A percentile compares a stretch with the other conserved stretches of the same genome.
These are phyloP conservation scores for Vigna hirtella DNA, from an alignment of 306 rosid species.

Conservation along the genomic window DNA sequence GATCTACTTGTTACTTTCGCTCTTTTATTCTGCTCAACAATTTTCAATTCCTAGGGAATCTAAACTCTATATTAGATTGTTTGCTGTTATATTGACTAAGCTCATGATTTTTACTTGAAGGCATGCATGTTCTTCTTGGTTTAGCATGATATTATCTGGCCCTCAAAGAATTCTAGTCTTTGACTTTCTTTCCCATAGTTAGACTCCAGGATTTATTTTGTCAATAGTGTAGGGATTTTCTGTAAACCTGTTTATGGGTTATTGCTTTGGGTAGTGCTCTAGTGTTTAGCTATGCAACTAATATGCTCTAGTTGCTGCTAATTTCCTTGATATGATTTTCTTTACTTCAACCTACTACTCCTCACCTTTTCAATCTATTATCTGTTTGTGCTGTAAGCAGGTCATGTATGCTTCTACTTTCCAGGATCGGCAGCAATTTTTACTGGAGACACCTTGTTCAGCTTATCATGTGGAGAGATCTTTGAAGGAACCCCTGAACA, in stretches of 20 bases:
- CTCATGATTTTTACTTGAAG: conserved; percentile 18
- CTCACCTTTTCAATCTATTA: conserved; percentile 18
- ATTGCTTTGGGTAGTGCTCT: conserved; percentile 7
- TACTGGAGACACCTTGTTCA: conserved; percentile 93
- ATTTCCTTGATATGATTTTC: conserved; percentile 16
- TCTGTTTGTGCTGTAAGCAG: conserved; percentile 53
- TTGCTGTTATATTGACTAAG: conserved; percentile 6
- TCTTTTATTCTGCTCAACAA: conserved; percentile 15
- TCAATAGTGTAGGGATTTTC: conserved; percentile 26
- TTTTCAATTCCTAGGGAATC: conserved; percentile 19
- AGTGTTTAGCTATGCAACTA: conserved; percentile 30
- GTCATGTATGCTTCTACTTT: conserved; percentile 92
- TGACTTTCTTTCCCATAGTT: conserved; percentile 33
- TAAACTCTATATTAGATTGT: neutral
- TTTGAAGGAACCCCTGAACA: conserved; percentile 93
- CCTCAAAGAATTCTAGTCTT: neutral
- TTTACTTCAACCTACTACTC: conserved; percentile 13
- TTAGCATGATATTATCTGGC: conserved; percentile 1
- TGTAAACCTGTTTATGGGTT: neutral
- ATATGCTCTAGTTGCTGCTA: conserved; percentile 3
- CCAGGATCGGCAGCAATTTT: conserved; percentile 90
- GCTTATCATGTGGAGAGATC: conserved; percentile 97
- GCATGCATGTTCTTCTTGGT: conserved; percentile 25
- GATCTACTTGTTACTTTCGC: conserved; percentile 6
- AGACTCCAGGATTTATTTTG: conserved; percentile 31